These are phyloP conservation scores for Morella rubra DNA, from an alignment of 306 rosid species.

Conservation along the genomic window DNA sequence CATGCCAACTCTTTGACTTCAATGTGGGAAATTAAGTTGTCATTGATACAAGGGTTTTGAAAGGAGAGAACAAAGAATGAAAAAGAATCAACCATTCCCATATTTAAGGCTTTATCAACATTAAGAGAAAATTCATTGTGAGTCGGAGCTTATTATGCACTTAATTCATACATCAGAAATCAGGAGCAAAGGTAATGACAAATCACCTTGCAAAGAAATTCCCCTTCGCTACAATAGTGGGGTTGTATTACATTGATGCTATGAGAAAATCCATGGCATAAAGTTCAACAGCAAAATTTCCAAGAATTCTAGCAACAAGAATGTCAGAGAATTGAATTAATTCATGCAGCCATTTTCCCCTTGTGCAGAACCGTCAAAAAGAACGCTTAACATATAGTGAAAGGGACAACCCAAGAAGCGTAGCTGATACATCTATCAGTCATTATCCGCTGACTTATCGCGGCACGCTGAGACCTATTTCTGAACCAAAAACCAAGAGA, in stretches of 20 bases:
- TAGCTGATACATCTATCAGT: conserved; percentile 35
- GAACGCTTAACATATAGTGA: conserved; percentile 26
- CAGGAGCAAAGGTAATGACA: not conserved
- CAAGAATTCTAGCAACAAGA: conserved; percentile 29
- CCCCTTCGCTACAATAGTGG: not conserved
- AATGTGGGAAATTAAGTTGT: not conserved
- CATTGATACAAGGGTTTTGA: not conserved
- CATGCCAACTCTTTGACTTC: too few species aligned
- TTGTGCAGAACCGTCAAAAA: conserved; percentile 25
- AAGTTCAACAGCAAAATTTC: conserved; percentile 10
- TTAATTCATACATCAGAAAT: too few species aligned
- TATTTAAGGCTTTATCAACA: not conserved
- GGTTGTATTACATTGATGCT: conserved; percentile 9
- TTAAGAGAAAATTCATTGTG: not conserved
- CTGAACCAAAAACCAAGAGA: conserved; percentile 40
- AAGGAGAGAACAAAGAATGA: not conserved
- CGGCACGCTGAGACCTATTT: conserved; percentile 71
- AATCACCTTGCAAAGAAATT: not conserved
- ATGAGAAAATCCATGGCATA: conserved; percentile 1
- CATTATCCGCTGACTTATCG: conserved; percentile 52
- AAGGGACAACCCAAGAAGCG: conserved; percentile 26
- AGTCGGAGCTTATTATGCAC: too few species aligned
- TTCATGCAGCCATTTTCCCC: conserved; percentile 33
- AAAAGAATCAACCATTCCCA: not conserved
- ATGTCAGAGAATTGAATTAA: conserved; percentile 33